Percentiles rank a stretch among this genome's conserved stretches.
These are phyloP conservation scores for Neophaeococcomyces aloes DNA, from an alignment of 2,329 filamentous ascomycete species.

Conservation along the genomic window DNA sequence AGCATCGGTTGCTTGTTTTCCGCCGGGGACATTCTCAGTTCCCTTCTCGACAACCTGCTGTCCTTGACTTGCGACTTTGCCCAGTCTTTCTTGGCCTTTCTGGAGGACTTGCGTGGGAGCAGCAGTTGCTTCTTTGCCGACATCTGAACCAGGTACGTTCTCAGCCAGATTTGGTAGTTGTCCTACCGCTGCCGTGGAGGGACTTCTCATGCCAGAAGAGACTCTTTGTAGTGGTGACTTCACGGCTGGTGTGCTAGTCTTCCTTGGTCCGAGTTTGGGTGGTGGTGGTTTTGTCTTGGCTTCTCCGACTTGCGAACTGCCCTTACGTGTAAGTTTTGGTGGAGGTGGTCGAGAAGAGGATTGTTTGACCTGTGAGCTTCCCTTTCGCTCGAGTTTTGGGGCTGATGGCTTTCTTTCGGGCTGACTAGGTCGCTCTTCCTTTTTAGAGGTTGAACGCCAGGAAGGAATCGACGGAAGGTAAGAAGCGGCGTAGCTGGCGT, in stretches of 20 bases:
- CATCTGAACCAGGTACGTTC: not conserved
- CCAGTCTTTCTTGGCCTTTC: not conserved
- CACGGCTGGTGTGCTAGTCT: constrained; percentile 1
- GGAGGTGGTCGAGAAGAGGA: not conserved
- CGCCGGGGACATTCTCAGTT: too few relatives aligned
- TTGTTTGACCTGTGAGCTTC: not conserved
- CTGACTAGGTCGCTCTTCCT: constrained; percentile 2
- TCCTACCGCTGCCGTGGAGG: not conserved
- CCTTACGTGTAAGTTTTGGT: constrained; percentile 5
- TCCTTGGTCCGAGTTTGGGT: constrained; percentile 5
- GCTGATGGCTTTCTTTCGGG: constrained; percentile 1
- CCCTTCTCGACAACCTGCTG: too few relatives aligned
- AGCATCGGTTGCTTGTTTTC: too few relatives aligned
- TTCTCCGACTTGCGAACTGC: not conserved
- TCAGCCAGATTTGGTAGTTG: constrained; percentile 2
- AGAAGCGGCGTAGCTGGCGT: constrained; percentile 16
- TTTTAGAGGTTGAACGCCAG: constrained; percentile 8
- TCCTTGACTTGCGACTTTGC: not conserved
- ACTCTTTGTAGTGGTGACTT: not conserved
- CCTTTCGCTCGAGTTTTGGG: constrained; percentile 4
- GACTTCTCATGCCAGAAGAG: not conserved
- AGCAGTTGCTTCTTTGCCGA: not conserved
- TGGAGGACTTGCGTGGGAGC: too few relatives aligned
- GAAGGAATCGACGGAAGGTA: constrained; percentile 15
- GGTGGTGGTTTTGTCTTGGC: not conserved